Conservation (phyloP, 768 basidiomycete genomes). For the Cystofilobasidium ferigula region DNA sequence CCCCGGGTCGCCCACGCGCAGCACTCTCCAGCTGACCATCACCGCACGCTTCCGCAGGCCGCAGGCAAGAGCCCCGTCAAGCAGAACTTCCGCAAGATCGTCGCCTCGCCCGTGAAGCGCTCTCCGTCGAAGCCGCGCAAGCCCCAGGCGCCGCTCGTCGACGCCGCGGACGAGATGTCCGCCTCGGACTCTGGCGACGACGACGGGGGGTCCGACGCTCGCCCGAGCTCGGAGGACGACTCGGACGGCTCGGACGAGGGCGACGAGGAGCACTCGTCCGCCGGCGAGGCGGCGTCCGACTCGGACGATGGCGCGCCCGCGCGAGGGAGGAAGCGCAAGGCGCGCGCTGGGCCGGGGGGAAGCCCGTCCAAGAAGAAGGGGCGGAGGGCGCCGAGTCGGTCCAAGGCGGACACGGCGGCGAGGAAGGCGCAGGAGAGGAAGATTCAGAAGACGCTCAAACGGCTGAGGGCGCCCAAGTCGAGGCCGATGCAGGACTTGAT, state of each 20-base stretch:
- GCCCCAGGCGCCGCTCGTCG: neutral
- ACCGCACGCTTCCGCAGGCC: neutral
- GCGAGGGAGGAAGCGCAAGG: slow-evolving; percentile 11
- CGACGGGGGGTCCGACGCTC: neutral
- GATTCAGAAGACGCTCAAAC: slow-evolving; percentile 29
- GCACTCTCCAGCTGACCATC: neutral
- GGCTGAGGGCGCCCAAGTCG: slow-evolving; percentile 15
- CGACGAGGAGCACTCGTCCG: slow-evolving; percentile 26
- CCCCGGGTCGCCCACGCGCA: neutral
- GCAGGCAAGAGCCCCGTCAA: neutral
- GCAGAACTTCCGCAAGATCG: slow-evolving; percentile 4
- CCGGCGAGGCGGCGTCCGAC: slow-evolving; percentile 41
- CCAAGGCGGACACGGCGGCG: slow-evolving; percentile 29
- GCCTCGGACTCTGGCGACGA: slow-evolving; percentile 4
- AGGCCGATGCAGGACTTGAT: slow-evolving; percentile 5
- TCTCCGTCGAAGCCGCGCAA: neutral
- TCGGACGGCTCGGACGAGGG: neutral
- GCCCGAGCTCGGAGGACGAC: neutral
- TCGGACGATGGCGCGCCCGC: slow-evolving; percentile 38
- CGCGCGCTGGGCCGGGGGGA: neutral
- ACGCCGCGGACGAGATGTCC: neutral
- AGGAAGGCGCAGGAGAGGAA: slow-evolving; percentile 35
- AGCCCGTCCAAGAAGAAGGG: neutral
- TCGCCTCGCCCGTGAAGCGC: neutral
- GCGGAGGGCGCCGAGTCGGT: neutral